Evolutionary conservation across 495 filamentous ascomycete species (phyloP).

Genomic region (Talaromyces proteolyticus): DNA sequence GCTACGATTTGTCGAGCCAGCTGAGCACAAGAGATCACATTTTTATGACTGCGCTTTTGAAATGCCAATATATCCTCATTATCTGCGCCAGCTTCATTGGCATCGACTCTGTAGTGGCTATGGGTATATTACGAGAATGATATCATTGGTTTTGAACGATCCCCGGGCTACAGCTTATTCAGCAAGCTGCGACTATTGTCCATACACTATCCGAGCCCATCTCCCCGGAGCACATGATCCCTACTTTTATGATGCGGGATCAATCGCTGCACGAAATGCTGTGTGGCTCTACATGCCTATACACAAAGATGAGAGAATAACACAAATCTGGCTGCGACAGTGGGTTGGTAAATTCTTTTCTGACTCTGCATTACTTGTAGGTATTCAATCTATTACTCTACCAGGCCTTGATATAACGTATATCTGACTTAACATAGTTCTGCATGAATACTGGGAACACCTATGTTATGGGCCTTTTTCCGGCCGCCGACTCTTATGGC

Average conservation of each 20-base stretch:
- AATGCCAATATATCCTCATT: not conserved
- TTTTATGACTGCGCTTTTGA: not conserved
- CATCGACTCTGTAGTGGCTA: not conserved
- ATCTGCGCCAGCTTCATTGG: not conserved
- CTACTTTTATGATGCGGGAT: not conserved
- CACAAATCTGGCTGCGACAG: not conserved
- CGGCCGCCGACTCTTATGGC: not conserved
- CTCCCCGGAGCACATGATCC: not conserved
- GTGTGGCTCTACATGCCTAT: not conserved
- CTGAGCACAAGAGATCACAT: not conserved
- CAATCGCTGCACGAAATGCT: not conserved
- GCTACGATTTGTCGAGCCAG: not conserved
- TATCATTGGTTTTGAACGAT: not conserved
- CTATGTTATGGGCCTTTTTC: not conserved
- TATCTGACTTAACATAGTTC: not conserved
- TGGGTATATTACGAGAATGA: not conserved
- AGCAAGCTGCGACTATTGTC: not conserved
- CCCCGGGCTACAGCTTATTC: not conserved
- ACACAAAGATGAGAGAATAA: not conserved
- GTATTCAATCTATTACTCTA: not conserved
- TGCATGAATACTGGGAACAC: not conserved
- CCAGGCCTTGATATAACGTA: not conserved
- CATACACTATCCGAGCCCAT: not conserved
- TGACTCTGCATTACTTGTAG: not conserved
- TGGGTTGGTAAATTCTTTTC: not conserved